A percentile compares a stretch with the other conserved stretches of the same genome.
Conservation (phyloP, 2,329 filamentous ascomycete species). For the Bipolaris victoriae region DNA sequence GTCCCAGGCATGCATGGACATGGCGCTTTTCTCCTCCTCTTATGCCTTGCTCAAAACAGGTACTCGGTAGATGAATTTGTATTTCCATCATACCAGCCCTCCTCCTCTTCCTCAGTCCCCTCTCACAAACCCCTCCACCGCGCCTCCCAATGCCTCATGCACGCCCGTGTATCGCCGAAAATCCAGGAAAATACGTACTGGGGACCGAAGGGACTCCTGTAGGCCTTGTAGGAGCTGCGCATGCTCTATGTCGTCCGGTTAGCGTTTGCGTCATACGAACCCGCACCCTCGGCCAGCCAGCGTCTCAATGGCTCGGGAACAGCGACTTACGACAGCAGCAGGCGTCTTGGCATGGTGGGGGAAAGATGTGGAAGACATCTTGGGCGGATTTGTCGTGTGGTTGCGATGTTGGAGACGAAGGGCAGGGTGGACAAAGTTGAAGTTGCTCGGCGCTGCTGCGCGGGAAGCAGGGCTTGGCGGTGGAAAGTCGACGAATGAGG, state of each 20-base stretch:
- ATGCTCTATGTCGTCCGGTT: conserved; percentile 29
- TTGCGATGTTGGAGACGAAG: conserved; percentile 19
- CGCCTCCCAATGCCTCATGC: background rate
- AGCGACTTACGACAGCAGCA: conserved; percentile 36
- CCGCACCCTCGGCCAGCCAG: background rate
- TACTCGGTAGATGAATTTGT: background rate
- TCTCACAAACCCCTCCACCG: background rate
- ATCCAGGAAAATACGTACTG: conserved; percentile 54
- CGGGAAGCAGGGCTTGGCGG: conserved; percentile 18
- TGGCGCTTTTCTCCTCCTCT: background rate
- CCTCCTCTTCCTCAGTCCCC: conserved; percentile 4
- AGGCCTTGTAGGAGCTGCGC: conserved; percentile 55
- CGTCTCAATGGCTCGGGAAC: background rate
- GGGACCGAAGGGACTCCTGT: conserved; percentile 64
- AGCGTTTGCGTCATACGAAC: conserved; percentile 22
- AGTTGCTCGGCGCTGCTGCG: conserved; percentile 17
- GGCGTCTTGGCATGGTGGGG: conserved; percentile 36
- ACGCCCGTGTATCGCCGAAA: conserved; percentile 5
- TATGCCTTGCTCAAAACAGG: background rate
- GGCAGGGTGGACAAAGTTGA: conserved; percentile 17
- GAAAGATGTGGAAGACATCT: conserved; percentile 26
- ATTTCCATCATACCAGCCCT: background rate
- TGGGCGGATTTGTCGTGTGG: conserved; percentile 19
- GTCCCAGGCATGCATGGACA: background rate
- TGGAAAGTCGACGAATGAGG: conserved; percentile 23